Conservation (phyloP, 345 rosid genomes). For the Aurinia saxatilis region DNA sequence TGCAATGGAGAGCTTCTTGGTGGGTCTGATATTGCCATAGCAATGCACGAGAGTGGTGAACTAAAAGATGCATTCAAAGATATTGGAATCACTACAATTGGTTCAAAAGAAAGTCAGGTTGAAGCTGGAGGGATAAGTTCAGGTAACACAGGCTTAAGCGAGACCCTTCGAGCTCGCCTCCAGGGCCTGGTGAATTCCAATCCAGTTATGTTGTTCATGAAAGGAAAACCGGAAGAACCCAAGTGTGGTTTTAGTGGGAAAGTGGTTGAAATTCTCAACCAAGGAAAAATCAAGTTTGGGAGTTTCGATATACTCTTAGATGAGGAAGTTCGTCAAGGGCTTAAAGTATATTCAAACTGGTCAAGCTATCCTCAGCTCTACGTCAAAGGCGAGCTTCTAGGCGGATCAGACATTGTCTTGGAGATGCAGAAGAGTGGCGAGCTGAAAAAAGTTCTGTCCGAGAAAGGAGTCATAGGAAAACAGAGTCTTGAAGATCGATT, state of each 20-base stretch:
- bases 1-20: conserved; percentile 95
- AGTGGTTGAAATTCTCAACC: conserved; percentile 73
- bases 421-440: conserved; percentile 98
- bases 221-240: conserved; percentile 84
- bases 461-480: conserved; percentile 53
- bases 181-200: conserved; percentile 53
- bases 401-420: conserved; percentile 86
- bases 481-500: conserved; percentile 58
- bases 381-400: conserved; percentile 70
- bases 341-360: conserved; percentile 91
- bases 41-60: conserved; percentile 94
- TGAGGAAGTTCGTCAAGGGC: conserved; percentile 87
- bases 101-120: conserved; percentile 14
- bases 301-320: conserved; percentile 78
- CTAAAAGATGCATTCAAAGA: conserved; percentile 66
- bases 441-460: conserved; percentile 48
- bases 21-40: conserved; percentile 75
- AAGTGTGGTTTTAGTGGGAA: conserved; percentile 92
- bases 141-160: conserved; percentile 53
- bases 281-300: conserved; percentile 61
- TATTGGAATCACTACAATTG: conserved; percentile 40
- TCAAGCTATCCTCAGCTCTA: conserved; percentile 95
- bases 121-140: conserved; percentile 42
- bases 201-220: conserved; percentile 88
- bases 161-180: conserved; percentile 45